These are phyloP conservation scores for Daedaleopsis nitida DNA, from an alignment of 768 basidiomycete species.

Conservation along the genomic window DNA sequence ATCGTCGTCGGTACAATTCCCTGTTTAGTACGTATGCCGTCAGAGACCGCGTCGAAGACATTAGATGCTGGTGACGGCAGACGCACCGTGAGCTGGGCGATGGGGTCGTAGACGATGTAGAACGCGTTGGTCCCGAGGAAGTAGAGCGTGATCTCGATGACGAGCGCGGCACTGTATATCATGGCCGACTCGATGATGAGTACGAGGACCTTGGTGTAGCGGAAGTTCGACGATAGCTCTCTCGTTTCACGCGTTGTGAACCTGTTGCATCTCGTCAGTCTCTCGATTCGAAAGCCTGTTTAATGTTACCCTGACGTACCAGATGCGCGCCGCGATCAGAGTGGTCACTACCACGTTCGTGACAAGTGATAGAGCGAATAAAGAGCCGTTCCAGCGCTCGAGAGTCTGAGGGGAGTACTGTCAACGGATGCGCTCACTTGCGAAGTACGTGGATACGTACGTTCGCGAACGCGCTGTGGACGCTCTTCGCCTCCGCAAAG, in stretches of 20 bases:
- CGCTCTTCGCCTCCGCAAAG: slow-evolving; percentile 31
- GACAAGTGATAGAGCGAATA: slow-evolving; percentile 37
- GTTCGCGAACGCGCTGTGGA: slow-evolving; percentile 37
- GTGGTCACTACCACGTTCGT: slow-evolving; percentile 38
- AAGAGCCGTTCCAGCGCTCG: slow-evolving; percentile 35
- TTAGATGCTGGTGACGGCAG: background rate
- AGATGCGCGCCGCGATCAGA: slow-evolving; percentile 36
- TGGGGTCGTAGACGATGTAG: slow-evolving; percentile 40
- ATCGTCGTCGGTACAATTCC: slow-evolving; percentile 3
- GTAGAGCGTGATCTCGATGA: slow-evolving; percentile 39
- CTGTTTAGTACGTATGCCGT: background rate
- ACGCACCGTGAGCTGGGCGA: slow-evolving; percentile 34
- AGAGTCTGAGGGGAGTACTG: background rate
- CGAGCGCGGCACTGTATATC: slow-evolving; percentile 36
- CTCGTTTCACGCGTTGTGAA: slow-evolving; percentile 26
- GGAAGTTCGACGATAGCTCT: slow-evolving; percentile 15
- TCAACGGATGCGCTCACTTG: background rate
- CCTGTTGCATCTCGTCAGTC: slow-evolving; percentile 8
- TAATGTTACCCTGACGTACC: slow-evolving; percentile 26
- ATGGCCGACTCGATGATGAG: slow-evolving; percentile 37
- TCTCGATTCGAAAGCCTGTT: too few relatives aligned
- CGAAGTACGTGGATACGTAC: background rate
- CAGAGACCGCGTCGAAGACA: too few relatives aligned
- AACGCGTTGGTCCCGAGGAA: slow-evolving; percentile 36
- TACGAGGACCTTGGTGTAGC: slow-evolving; percentile 32